Conservation (phyloP, 1,139 yeast species). For the Yamadazyma buinensis region DNA sequence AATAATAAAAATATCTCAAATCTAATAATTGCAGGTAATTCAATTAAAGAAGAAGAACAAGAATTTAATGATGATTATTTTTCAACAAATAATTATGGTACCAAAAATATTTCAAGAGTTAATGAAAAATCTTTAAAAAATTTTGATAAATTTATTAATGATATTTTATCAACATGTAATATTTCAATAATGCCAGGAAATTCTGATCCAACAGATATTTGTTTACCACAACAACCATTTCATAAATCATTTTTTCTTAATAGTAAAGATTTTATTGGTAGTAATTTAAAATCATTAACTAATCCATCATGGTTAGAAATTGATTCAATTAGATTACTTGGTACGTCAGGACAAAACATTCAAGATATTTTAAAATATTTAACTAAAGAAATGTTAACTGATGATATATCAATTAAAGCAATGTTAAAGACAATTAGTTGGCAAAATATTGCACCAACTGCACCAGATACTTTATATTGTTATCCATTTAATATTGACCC, state of each 20-base stretch:
- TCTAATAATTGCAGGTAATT: slow-evolving; percentile 74
- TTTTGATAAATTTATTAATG: slow-evolving; percentile 58
- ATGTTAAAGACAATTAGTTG: slow-evolving; percentile 71
- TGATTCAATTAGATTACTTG: slow-evolving; percentile 56
- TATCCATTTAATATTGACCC: slow-evolving; percentile 88
- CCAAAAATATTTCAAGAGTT: slow-evolving; percentile 49
- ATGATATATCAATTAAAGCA: slow-evolving; percentile 39
- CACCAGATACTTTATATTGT: slow-evolving; percentile 92
- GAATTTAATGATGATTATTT: slow-evolving; percentile 26
- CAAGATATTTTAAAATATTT: slow-evolving; percentile 71
- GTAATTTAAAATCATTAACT: slow-evolving; percentile 47
- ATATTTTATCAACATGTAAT: slow-evolving; percentile 58
- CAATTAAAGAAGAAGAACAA: slow-evolving; percentile 32
- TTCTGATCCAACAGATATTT: slow-evolving; percentile 75
- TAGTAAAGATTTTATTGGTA: slow-evolving; percentile 41
- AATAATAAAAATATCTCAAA: slow-evolving; percentile 55
- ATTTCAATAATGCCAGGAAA: slow-evolving; percentile 82
- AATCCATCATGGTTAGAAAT: slow-evolving; percentile 72
- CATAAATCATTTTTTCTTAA: slow-evolving; percentile 67
- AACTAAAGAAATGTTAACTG: slow-evolving; percentile 18
- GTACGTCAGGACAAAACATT: slow-evolving; percentile 82
- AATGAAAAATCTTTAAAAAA: slow-evolving; percentile 35
- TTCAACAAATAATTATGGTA: slow-evolving; percentile 46
- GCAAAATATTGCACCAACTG: slow-evolving; percentile 91
- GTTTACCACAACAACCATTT: slow-evolving; percentile 87